A percentile compares a stretch with the other conserved stretches of the same genome.
Conservation (phyloP, 73 alveolate species). For the Stentor coeruleus region DNA sequence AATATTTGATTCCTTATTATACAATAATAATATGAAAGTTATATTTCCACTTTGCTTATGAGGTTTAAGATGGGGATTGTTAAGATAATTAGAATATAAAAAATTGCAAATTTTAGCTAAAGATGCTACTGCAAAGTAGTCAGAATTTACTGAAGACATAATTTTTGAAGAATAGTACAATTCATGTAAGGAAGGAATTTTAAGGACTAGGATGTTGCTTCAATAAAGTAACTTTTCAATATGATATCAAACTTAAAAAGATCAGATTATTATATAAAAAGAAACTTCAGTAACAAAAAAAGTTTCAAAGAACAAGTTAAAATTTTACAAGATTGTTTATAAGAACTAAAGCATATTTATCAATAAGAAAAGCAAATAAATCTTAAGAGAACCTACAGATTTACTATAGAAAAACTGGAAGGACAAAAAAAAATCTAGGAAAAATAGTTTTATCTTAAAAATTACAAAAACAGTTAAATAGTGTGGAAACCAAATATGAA, state of each 20-base stretch:
- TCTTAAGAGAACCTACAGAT: background rate
- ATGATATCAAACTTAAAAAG: background rate
- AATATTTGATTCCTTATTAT: too few species aligned
- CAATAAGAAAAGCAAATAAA: background rate
- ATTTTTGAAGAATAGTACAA: background rate
- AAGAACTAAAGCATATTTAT: background rate
- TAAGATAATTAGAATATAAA: background rate
- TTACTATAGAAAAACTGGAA: background rate
- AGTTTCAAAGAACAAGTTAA: background rate
- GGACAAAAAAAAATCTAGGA: background rate
- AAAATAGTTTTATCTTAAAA: background rate
- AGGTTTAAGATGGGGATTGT: background rate
- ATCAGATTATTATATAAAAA: background rate
- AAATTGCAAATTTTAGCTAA: background rate
- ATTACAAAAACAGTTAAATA: too few species aligned
- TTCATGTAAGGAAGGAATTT: background rate
- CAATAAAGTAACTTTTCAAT: background rate
- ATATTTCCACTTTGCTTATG: too few species aligned
- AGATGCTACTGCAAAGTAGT: background rate
- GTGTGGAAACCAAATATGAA: too few species aligned
- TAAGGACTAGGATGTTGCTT: background rate
- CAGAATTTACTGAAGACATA: background rate
- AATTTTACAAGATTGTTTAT: background rate
- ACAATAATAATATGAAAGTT: too few species aligned
- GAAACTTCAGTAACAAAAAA: background rate